Conservation (phyloP, 1,284 basidiomycete species). For the Ustilago vetiveriae region DNA sequence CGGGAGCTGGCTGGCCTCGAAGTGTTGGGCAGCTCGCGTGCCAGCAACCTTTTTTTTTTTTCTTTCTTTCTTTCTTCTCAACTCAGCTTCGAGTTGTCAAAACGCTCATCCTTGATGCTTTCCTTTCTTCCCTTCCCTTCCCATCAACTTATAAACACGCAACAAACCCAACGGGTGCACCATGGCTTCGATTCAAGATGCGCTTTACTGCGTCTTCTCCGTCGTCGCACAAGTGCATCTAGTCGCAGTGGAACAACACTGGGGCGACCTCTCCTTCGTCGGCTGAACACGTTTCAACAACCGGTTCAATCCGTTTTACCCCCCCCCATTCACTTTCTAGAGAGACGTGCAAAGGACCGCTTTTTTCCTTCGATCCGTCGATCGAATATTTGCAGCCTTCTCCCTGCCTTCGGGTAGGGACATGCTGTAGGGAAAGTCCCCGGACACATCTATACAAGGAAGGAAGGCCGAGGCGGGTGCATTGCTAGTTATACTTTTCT, state of each 20-base stretch:
- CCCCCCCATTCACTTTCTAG: conserved; percentile 1
- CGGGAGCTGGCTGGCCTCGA: conserved; percentile 3
- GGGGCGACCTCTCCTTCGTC: neutral
- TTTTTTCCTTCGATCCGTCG: conserved; percentile 2
- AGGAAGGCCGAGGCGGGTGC: conserved; percentile 8
- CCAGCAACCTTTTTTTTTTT: conserved; percentile 15
- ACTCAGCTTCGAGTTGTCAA: neutral
- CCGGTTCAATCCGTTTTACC: neutral
- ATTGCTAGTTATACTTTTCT: conserved; percentile 20
- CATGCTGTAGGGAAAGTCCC: conserved; percentile 59
- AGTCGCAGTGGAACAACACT: neutral
- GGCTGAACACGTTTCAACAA: conserved; percentile 24
- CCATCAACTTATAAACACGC: conserved; percentile 29
- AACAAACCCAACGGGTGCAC: conserved; percentile 2
- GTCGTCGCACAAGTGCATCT: conserved; percentile 3
- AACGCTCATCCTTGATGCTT: neutral
- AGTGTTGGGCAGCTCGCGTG: conserved; percentile 1
- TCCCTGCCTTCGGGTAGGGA: conserved; percentile 8
- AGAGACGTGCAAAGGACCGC: conserved; percentile 58
- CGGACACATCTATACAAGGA: conserved; percentile 43
- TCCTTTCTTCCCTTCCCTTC: conserved; percentile 1
- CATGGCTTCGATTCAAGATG: neutral
- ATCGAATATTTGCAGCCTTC: conserved; percentile 42
- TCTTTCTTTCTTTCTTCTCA: conserved; percentile 1
- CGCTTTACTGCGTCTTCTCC: neutral